Conservation (phyloP, 805 yeast genomes). For the Grigorovia jiainica region DNA sequence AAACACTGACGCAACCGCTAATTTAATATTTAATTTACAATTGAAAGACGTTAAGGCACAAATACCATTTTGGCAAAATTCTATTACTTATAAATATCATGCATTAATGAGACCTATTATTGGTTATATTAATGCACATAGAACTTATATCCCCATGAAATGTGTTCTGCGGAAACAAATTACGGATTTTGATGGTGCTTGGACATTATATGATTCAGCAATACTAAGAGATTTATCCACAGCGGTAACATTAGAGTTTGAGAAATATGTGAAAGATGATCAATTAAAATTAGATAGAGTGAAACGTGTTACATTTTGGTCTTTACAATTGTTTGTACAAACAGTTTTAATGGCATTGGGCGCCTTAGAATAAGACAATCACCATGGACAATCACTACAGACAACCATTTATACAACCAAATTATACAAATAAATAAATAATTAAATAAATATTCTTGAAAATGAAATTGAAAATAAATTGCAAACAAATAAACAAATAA, state of each 20-base stretch:
- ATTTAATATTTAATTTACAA: no score
- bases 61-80: constrained; percentile 81
- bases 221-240: constrained; percentile 86
- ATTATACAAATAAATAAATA: not conserved
- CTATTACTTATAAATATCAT: constrained; percentile 81
- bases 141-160: constrained; percentile 79
- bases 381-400: not conserved
- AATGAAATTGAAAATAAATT: not conserved
- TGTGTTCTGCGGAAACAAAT: constrained; percentile 74
- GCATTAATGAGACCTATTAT: constrained; percentile 92
- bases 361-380: constrained; percentile 40
- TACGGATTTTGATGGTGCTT: constrained; percentile 84
- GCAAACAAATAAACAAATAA: not conserved
- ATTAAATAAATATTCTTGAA: not conserved
- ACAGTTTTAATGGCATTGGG: constrained; percentile 76
- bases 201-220: constrained; percentile 89
- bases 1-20: no score
- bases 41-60: constrained; percentile 81
- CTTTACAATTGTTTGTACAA: constrained; percentile 76
- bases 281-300: constrained; percentile 62
- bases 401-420: not conserved
- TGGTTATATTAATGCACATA: constrained; percentile 84
- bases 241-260: constrained; percentile 87
- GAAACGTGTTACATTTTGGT: constrained; percentile 87
- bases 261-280: constrained; percentile 80